Base-by-base conservation (phyloP, 352 stramenopile genomes). In the Phytophthora gonapodyides region DNA sequence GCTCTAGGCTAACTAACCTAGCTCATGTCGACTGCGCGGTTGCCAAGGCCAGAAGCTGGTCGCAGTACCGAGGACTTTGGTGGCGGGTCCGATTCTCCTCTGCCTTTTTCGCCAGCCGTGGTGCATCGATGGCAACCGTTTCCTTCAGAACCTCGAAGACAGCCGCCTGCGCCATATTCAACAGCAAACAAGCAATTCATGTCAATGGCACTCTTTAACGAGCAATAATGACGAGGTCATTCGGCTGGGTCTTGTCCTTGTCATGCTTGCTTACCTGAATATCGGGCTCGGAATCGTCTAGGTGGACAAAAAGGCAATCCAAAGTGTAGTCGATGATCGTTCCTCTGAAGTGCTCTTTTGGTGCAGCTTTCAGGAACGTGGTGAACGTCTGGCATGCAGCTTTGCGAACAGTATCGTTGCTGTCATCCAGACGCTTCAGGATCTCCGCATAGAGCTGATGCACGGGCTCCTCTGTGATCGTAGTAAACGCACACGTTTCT, bases 391-490 rank as follows among this genome's bases (percentile, higher is more conserved):
- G 77, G 62, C 91, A 98, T 5, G 87, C 87, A 7, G 85, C 80
- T 53, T 87, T 90, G 47, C 91, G 87, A 47, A 98, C 91, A 16
- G 79, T 85, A 56, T 98, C 89, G 59, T 94, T 96, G 63, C 87
- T 96, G 68, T 98, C 91, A 52, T 98, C 91, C 16, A 98, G 74
- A 3, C 90, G 89, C 73, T 98, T 98, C 45, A 98, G 73, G 48
- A 98, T 92, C 31, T 98, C 91, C 8, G 91, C 80, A 61, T 97
- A 97, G 7, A 98, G 74, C 30, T 97, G 84, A 67, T 94, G 81
- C 43, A 97, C 88, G 12, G 89, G 88, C 57, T 97, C 90, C 75
- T 96, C 87, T 93, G 57, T 52, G 12, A 36, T 1, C 5, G 21
- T 31, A 31, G 5, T 31, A 31, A 31, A 31, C 27, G 27, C 27